These are phyloP conservation scores for Orbilia blumenaviensis DNA, from an alignment of 2,329 filamentous ascomycete genomes.

Conservation along the genomic window DNA sequence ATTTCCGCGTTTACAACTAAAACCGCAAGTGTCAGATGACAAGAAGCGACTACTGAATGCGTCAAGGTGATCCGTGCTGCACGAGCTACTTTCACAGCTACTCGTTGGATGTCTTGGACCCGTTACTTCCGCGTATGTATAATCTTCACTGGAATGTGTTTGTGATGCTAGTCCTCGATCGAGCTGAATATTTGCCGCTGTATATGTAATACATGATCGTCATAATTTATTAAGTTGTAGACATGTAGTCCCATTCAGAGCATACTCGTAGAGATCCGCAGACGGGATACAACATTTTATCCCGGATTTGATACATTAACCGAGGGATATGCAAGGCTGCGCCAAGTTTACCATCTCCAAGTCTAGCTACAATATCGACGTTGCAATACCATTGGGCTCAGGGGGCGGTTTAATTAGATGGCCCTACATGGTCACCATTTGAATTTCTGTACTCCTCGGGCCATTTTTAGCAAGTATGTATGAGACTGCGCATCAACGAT, in stretches of 20 bases:
- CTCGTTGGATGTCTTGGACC: slow-evolving; percentile 9
- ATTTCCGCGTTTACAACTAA: slow-evolving; percentile 27
- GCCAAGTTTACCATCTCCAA: background rate
- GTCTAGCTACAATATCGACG: background rate
- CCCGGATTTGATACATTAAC: background rate
- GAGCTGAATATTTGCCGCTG: too few species aligned
- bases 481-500: too few species aligned
- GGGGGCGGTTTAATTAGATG: background rate
- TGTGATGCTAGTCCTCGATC: background rate
- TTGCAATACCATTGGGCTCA: too few species aligned
- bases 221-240: too few species aligned
- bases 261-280: too few species aligned
- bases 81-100: too few species aligned
- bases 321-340: background rate
- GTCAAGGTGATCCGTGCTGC: slow-evolving; percentile 4
- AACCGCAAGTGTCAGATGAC: slow-evolving; percentile 28
- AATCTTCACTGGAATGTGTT: too few species aligned
- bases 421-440: background rate
- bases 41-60: slow-evolving; percentile 33
- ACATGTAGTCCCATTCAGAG: too few species aligned
- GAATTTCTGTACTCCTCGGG: background rate
- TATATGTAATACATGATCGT: too few species aligned
- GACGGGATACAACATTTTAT: background rate
- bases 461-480: background rate
- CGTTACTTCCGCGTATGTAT: background rate